Evolutionary conservation across 2,329 filamentous ascomycete species (phyloP), one percentile per base, ranked within the genome.

Genomic region (Nannizziopsis barbatae): DNA sequence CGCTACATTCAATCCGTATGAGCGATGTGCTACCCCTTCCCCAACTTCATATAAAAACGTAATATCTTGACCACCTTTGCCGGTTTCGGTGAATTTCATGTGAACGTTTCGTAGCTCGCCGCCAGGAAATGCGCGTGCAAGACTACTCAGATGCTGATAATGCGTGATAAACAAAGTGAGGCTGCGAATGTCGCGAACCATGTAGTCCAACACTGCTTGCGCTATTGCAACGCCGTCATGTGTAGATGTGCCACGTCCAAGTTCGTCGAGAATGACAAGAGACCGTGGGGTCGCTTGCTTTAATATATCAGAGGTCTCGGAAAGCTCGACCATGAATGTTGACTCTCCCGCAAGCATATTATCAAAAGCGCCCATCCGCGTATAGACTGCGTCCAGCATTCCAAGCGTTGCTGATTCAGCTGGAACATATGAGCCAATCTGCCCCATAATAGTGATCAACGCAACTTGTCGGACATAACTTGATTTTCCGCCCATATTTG

Each of bases 401-500:
- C 89, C 90, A 0, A 96, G 75, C 2, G 72, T 68, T 20, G 90
- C 80, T 2, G 79, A 74, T 22, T 76, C 73, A 17, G 90, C 90
- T 1, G 92, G 92, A 0, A 98, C 88, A 65, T 89, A 98, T 33
- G 86, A 93, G 44, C 92, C 92, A 54, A 95, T 84, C 62, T 98
- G 92, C 6, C 87, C 88, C 71, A 98, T 89, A 59, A 98, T 89
- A 42, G 84, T 79, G 53, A 96, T 87, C 5, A 98, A 79, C 8
- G 92, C 90, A 39, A 94, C 81, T 56, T 89, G 86, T 46, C 92
- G 86, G 17, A 98, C 90, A 65, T 95, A 98, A 50, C 84, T 92
- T n/a, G 87, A 95, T 63, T 98, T 98, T 49, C 92, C 92, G 59
- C 92, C 92, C 92, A 98, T 98, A 70, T 98, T 98, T 27, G 92